Evolutionary conservation across 768 basidiomycete genomes (phyloP), one percentile per base, ranked within the genome.

Genomic region (Pleurotus pulmonarius): DNA sequence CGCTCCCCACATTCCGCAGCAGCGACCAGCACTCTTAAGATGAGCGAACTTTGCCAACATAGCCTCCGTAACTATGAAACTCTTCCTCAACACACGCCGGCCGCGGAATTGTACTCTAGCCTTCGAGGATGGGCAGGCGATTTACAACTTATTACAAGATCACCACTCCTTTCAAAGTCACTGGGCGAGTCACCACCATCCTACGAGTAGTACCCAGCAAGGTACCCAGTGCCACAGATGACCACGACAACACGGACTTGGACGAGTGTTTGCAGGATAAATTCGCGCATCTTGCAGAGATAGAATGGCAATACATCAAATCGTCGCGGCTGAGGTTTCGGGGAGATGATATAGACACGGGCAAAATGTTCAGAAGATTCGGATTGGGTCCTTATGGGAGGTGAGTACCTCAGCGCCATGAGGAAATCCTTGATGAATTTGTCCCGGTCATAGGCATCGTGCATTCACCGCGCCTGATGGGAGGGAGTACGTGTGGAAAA

Each of bases 291-390:
- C 61, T 76, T 3, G 76, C 67, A 5, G 58, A 67, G 51, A 73
- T 77, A 1, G 66, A 74, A 11, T 74, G 72, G 68, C 66, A 61
- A n/a, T 1, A 62, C 0, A 29, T 73, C 4, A 61, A 62, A 13
- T 65, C 72, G 0, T 67, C 71, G 3, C 65, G 58, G 25, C 60
- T 77, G 34, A 64, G 62, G 1, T 67, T 71, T 29, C 58, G 65
- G 4, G 71, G 65, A 2, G 43, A 57, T 12, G 66, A 65, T 15
- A 56, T 69, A 45, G 49, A 61, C n/a, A 64, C 69, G 2, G 58
- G 58, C 22, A 56, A 61, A 0, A 73, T 69, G 46, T 65, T 70
- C 48, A 56, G 60, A 40, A 69, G 63, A 55, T 57, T 55, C 6
- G 64, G 63, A 11, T 64, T 57, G 59, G 61, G 60, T 0, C 47